These are phyloP conservation scores for Plantago major DNA, from an alignment of 257 asterid genomes.

Conservation along the genomic window DNA sequence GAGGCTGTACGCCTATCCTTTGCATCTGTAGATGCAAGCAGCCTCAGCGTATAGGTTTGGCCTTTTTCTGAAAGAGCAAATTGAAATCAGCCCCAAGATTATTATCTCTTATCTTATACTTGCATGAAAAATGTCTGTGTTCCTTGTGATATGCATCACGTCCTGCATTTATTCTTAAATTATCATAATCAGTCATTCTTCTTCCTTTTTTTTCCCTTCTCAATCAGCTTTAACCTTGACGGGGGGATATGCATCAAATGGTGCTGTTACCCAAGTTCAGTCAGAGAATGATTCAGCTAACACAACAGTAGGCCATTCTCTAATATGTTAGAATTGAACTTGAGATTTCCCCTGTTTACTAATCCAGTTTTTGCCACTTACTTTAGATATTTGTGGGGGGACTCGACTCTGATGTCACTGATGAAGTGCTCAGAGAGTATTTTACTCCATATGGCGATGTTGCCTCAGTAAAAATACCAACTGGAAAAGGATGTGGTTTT, in stretches of 20 bases:
- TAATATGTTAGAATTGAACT: slow-evolving; percentile 8
- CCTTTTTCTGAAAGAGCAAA: no score
- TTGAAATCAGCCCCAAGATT: no score
- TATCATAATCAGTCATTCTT: neutral
- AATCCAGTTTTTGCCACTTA: neutral
- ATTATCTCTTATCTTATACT: neutral
- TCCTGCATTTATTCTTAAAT: slow-evolving; percentile 18
- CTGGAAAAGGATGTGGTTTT: slow-evolving; percentile 64
- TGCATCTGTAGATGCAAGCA: no score
- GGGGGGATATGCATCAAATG: slow-evolving; percentile 85
- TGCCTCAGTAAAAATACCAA: slow-evolving; percentile 52
- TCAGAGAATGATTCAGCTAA: no score
- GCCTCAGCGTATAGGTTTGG: no score
- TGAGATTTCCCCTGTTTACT: neutral
- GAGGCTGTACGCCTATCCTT: no score
- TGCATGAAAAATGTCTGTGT: neutral
- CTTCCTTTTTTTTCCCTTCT: slow-evolving; percentile 14
- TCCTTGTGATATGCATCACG: neutral
- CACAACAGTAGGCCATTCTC: slow-evolving; percentile 75
- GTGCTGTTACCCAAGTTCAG: no score
- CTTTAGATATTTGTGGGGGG: slow-evolving; percentile 41
- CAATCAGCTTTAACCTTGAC: slow-evolving; percentile 66
- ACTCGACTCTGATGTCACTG: slow-evolving; percentile 51
- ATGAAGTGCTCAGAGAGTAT: slow-evolving; percentile 43
- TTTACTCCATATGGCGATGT: slow-evolving; percentile 50